Conservation (phyloP, 2,329 filamentous ascomycete species). For the Tolypocladium amazonense region DNA sequence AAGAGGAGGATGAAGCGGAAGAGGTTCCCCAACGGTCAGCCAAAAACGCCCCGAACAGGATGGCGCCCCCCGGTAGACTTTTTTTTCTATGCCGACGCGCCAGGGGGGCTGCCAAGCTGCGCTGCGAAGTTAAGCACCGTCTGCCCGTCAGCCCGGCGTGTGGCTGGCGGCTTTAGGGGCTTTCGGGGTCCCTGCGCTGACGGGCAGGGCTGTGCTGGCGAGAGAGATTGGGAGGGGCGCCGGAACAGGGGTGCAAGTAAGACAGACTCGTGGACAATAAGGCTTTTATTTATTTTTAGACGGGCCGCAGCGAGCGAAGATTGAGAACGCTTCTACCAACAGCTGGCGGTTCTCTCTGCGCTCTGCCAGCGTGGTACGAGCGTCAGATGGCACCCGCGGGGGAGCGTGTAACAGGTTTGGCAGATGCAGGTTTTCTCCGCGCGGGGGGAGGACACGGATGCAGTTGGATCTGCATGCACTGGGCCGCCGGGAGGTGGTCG, state of each 20-base stretch:
- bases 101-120: not conserved
- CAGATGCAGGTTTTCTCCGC: too few relatives aligned
- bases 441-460: not conserved
- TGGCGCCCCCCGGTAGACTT: not conserved
- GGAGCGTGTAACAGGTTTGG: too few relatives aligned
- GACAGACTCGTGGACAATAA: too few relatives aligned
- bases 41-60: not conserved
- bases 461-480: not conserved
- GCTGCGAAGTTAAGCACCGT: too few relatives aligned
- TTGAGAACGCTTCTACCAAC: not conserved
- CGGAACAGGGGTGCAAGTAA: too few relatives aligned
- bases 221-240: not conserved
- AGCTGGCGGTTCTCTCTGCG: not conserved
- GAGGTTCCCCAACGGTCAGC: not conserved
- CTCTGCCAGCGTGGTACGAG: not conserved
- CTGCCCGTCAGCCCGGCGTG: not conserved
- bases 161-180: not conserved
- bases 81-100: not conserved
- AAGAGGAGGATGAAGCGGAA: not conserved
- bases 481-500: too few relatives aligned
- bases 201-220: too few relatives aligned
- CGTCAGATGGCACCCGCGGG: too few relatives aligned
- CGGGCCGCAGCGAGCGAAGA: too few relatives aligned
- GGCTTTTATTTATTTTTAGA: not conserved
- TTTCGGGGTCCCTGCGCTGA: not conserved